Conservation (phyloP, 108 stramenopile species). For the Asterionellopsis glacialis region DNA sequence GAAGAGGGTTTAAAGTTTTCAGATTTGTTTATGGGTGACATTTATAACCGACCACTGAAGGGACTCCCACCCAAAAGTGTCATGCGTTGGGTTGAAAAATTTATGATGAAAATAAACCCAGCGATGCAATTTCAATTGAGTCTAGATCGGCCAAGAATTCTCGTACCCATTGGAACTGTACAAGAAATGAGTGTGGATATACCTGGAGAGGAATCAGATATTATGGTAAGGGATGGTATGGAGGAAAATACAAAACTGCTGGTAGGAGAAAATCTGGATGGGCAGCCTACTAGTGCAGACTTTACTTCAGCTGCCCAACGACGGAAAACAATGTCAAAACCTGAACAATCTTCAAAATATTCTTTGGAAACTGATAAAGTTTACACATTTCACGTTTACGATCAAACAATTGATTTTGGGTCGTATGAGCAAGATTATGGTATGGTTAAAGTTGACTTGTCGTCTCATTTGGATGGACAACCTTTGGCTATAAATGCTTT, state of each 20-base stretch:
- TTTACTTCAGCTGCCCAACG: neutral
- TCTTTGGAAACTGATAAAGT: constrained; percentile 6
- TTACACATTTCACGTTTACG: constrained; percentile 16
- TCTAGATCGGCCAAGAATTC: constrained; percentile 10
- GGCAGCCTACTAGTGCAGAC: no score
- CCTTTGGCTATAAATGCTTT: neutral
- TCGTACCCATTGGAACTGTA: neutral
- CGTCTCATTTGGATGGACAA: neutral
- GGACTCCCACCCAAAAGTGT: constrained; percentile 9
- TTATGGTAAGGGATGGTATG: constrained; percentile 1
- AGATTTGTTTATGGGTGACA: constrained; percentile 52
- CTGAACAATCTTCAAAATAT: constrained; percentile 10
- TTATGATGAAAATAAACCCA: constrained; percentile 2
- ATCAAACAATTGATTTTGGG: constrained; percentile 20
- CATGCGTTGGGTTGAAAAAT: neutral
- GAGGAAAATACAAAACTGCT: neutral
- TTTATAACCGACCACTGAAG: constrained; percentile 40
- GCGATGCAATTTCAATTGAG: constrained; percentile 14
- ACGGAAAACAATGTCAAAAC: constrained; percentile 10
- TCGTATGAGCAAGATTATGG: neutral
- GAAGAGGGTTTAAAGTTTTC: constrained; percentile 30
- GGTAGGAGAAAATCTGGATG: no score
- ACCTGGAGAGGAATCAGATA: constrained; percentile 16
- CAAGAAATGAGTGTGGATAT: constrained; percentile 14
- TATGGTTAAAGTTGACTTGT: neutral